These are phyloP conservation scores for Apiotrichum siamense DNA, from an alignment of 1,284 basidiomycete genomes.

Conservation along the genomic window DNA sequence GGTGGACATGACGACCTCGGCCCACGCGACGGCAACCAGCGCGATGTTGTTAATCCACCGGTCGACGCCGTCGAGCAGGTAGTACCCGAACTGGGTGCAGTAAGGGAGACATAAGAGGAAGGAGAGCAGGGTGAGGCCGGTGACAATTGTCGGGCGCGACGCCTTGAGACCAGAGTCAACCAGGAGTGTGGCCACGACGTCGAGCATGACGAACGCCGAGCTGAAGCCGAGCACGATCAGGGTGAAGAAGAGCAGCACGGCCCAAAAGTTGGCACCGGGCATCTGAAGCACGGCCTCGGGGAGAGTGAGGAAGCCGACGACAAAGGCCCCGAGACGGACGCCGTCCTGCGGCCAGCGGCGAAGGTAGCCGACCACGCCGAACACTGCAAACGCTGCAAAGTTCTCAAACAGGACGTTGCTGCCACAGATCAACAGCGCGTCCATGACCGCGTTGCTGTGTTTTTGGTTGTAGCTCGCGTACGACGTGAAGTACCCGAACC, in stretches of 20 bases:
- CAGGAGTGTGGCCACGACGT: constrained; percentile 19
- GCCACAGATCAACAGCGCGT: constrained; percentile 20
- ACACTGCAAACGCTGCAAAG: constrained; percentile 23
- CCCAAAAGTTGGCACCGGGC: constrained; percentile 26
- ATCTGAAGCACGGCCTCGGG: constrained; percentile 25
- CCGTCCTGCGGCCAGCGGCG: constrained; percentile 21
- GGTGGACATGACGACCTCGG: constrained; percentile 17
- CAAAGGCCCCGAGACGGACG: constrained; percentile 20
- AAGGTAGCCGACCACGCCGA: constrained; percentile 22
- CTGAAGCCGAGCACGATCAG: constrained; percentile 24
- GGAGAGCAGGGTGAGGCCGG: constrained; percentile 14
- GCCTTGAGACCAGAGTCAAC: constrained; percentile 18
- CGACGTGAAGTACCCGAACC: constrained; percentile 26
- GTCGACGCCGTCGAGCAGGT: constrained; percentile 23
- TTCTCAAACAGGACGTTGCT: constrained; percentile 25
- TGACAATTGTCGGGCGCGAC: constrained; percentile 22
- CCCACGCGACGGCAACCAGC: constrained; percentile 22
- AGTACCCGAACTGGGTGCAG: constrained; percentile 27
- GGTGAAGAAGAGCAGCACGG: constrained; percentile 23
- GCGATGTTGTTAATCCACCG: constrained; percentile 25
- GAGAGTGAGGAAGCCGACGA: constrained; percentile 19
- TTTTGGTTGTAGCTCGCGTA: constrained; percentile 27
- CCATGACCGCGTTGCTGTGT: constrained; percentile 26
- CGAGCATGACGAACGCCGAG: constrained; percentile 26
- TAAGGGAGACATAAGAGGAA: constrained; percentile 25